These are phyloP conservation scores for Nematocida homosporus DNA, from an alignment of 371 early-diverging fungal genomes.

Conservation along the genomic window DNA sequence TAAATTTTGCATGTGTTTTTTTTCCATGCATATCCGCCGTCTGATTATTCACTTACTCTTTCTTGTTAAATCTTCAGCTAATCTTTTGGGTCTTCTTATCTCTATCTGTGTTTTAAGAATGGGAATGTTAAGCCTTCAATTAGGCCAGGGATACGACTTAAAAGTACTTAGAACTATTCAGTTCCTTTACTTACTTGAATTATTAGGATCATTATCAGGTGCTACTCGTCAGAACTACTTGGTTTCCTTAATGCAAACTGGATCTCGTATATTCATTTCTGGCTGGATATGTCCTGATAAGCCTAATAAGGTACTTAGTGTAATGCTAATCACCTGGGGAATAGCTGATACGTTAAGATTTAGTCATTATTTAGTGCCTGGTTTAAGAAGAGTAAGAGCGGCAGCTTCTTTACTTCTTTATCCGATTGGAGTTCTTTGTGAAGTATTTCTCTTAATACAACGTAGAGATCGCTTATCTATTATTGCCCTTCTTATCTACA, in stretches of 20 bases:
- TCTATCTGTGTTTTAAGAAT: constrained; percentile 9
- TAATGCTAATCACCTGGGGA: constrained; percentile 35
- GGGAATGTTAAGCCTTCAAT: constrained; percentile 4
- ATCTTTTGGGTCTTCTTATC: constrained; percentile 11
- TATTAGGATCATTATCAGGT: constrained; percentile 20
- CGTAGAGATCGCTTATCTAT: background rate
- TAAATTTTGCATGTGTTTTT: too few species aligned
- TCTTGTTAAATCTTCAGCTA: too few species aligned
- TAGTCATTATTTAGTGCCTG: constrained; percentile 7
- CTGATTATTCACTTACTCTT: background rate
- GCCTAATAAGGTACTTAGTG: background rate
- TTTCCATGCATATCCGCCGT: too few species aligned
- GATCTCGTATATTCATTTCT: constrained; percentile 39
- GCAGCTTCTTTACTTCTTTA: constrained; percentile 31
- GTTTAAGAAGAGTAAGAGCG: constrained; percentile 11
- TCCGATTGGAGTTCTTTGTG: constrained; percentile 43
- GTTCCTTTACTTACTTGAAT: constrained; percentile 22
- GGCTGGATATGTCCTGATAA: constrained; percentile 2
- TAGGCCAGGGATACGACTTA: background rate
- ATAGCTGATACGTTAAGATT: constrained; percentile 32
- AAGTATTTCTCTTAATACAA: constrained; percentile 32
- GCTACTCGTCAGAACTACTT: constrained; percentile 18
- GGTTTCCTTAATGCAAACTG: constrained; percentile 26
- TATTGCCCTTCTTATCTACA: constrained; percentile 23
- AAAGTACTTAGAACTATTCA: background rate